Conservation (phyloP, 129 eudicot genomes). For the Helichrysum umbraculigerum region DNA sequence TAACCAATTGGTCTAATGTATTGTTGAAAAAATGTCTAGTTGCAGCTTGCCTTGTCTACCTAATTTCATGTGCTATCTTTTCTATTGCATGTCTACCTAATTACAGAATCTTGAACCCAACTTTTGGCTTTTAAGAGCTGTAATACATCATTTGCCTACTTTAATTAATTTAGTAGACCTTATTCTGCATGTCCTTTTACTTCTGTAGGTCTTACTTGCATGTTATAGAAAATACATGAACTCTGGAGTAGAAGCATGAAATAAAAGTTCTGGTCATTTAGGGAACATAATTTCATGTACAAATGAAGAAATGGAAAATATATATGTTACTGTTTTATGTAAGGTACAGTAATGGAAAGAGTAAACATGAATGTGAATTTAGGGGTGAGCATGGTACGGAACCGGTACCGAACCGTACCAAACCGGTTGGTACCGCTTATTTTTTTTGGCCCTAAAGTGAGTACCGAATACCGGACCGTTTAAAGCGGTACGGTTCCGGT, state of each 20-base stretch:
- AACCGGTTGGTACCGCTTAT: too few relatives aligned
- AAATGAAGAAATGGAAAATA: too few relatives aligned
- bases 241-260: too few relatives aligned
- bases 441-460: too few relatives aligned
- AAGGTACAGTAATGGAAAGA: too few relatives aligned
- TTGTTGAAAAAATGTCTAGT: slow-evolving; percentile 10
- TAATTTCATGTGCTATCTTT: slow-evolving; percentile 32
- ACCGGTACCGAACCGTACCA: too few relatives aligned
- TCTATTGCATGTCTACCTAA: slow-evolving; percentile 30
- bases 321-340: neutral
- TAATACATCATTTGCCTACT: neutral
- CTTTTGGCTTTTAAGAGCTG: slow-evolving; percentile 17
- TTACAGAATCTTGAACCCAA: slow-evolving; percentile 24
- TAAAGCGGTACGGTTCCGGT: too few relatives aligned
- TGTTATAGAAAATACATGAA: too few relatives aligned
- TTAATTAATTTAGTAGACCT: too few relatives aligned
- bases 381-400: too few relatives aligned
- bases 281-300: neutral
- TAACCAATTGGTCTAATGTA: slow-evolving; percentile 24
- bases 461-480: too few relatives aligned
- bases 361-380: too few relatives aligned
- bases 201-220: neutral
- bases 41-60: slow-evolving; percentile 30
- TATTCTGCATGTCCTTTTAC: neutral
- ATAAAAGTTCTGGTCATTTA: neutral